These are phyloP conservation scores for Penicillium expansum DNA, from an alignment of 2,329 filamentous ascomycete species.

Conservation along the genomic window DNA sequence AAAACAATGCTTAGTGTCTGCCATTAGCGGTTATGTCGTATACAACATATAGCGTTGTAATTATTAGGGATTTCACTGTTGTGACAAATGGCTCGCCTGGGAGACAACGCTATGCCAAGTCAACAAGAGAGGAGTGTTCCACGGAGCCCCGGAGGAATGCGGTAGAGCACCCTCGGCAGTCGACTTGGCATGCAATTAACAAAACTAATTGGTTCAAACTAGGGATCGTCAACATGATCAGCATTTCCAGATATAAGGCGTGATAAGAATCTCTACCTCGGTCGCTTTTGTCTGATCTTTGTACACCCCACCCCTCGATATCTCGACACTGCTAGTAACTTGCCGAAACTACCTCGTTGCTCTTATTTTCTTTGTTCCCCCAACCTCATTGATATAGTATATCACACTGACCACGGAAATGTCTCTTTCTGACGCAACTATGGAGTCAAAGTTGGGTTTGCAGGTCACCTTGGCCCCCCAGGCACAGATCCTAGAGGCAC, in stretches of 20 bases:
- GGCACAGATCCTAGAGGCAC: conserved; percentile 13
- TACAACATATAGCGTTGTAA: background rate
- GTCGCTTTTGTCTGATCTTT: background rate
- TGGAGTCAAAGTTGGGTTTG: conserved; percentile 16
- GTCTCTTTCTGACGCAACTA: background rate
- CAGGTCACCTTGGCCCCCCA: conserved; percentile 19
- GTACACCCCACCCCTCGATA: background rate
- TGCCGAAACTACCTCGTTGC: background rate
- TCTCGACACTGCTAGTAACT: background rate
- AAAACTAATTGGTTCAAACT: conserved; percentile 2
- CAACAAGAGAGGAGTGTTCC: too few relatives aligned
- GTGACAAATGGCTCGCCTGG: background rate
- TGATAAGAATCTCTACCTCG: background rate
- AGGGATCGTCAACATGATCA: background rate
- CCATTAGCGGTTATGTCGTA: background rate
- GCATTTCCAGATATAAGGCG: background rate
- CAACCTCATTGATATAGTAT: background rate
- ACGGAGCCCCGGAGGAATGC: background rate
- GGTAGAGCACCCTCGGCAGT: background rate
- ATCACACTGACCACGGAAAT: background rate
- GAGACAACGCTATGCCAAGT: background rate
- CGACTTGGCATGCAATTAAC: background rate
- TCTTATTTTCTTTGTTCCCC: background rate
- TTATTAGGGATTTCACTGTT: background rate
- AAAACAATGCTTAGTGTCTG: conserved; percentile 4